Percentiles rank a stretch among this genome's conserved stretches.
Evolutionary conservation across 1,284 basidiomycete genomes (phyloP).

Genomic region (Malassezia vespertilionis): DNA sequence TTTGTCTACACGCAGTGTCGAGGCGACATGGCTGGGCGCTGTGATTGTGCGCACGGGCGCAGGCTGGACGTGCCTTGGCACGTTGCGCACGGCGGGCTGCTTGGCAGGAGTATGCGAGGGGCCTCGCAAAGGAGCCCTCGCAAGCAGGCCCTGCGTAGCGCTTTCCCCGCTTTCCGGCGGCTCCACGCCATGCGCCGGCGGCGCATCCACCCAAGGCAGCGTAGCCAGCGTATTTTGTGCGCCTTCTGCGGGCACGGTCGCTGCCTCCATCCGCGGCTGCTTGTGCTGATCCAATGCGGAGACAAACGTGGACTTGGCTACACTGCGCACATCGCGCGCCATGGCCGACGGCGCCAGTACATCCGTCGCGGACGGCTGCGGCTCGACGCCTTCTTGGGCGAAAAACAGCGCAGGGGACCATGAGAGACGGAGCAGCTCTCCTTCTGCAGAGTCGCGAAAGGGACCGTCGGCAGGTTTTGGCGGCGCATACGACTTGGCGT

Average conservation of each 20-base stretch:
- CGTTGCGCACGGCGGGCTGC: background rate
- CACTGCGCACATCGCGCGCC: background rate
- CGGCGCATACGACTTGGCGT: background rate
- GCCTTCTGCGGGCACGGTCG: background rate
- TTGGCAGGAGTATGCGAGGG: background rate
- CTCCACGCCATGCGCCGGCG: too few species aligned
- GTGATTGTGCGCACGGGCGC: background rate
- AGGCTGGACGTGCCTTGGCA: background rate
- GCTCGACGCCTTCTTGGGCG: background rate
- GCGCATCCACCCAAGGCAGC: too few species aligned
- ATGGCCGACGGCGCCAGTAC: conserved; percentile 2
- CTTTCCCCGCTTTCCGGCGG: too few species aligned
- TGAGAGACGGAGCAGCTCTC: background rate
- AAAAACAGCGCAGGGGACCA: conserved; percentile 4
- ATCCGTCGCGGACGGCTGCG: background rate
- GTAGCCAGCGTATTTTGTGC: background rate
- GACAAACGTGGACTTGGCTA: background rate
- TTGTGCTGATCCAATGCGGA: conserved; percentile 3
- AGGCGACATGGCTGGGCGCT: background rate
- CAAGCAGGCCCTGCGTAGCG: too few species aligned
- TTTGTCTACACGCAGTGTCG: background rate
- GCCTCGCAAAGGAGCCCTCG: too few species aligned
- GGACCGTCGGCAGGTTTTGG: background rate
- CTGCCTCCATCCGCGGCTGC: background rate
- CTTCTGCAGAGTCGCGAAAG: background rate